phyloP scores from a whole-genome alignment of 495 filamentous ascomycete genomes.

The Aspergillus taichungensis region DNA sequence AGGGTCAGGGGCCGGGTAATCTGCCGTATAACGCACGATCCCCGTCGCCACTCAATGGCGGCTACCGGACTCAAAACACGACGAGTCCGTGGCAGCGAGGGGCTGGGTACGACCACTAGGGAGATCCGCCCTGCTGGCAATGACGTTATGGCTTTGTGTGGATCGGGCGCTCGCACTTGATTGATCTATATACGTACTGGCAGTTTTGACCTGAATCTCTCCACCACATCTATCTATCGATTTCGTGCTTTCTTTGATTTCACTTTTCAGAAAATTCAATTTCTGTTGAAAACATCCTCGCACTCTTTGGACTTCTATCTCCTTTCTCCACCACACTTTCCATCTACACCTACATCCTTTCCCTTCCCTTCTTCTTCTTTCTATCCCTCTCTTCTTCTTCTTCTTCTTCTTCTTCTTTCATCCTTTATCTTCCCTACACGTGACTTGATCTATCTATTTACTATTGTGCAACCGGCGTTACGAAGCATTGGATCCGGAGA shows the following conservation, averaged over 20 bases:
- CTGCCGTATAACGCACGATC: slow-evolving; percentile 30
- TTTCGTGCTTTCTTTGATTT: slow-evolving; percentile 10
- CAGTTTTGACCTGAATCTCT: too few relatives aligned
- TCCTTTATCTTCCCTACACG: slow-evolving; percentile 16
- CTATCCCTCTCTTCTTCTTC: slow-evolving; percentile 8
- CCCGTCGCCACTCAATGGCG: slow-evolving; percentile 27
- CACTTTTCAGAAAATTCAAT: slow-evolving; percentile 8
- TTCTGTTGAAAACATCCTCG: slow-evolving; percentile 1
- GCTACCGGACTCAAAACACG: slow-evolving; percentile 44
- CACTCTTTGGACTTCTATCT: slow-evolving; percentile 3
- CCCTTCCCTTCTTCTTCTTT: slow-evolving; percentile 5
- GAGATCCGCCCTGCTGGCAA: slow-evolving; percentile 22
- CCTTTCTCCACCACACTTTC: slow-evolving; percentile 5
- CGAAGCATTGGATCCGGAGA: slow-evolving; percentile 31
- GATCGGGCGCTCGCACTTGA: slow-evolving; percentile 8
- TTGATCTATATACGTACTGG: slow-evolving; percentile 7
- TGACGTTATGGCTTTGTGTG: slow-evolving; percentile 40
- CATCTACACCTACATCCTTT: slow-evolving; percentile 5
- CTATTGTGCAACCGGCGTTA: slow-evolving; percentile 20
- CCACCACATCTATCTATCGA: not conserved
- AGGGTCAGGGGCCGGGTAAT: slow-evolving; percentile 23
- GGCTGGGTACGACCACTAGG: slow-evolving; percentile 57
- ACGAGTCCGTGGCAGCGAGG: slow-evolving; percentile 59
- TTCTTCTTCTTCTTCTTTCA: slow-evolving; percentile 14
- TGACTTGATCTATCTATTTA: slow-evolving; percentile 19